Evolutionary conservation across 2,329 filamentous ascomycete genomes (phyloP).

Genomic region (Aspergillus pseudoglaucus): DNA sequence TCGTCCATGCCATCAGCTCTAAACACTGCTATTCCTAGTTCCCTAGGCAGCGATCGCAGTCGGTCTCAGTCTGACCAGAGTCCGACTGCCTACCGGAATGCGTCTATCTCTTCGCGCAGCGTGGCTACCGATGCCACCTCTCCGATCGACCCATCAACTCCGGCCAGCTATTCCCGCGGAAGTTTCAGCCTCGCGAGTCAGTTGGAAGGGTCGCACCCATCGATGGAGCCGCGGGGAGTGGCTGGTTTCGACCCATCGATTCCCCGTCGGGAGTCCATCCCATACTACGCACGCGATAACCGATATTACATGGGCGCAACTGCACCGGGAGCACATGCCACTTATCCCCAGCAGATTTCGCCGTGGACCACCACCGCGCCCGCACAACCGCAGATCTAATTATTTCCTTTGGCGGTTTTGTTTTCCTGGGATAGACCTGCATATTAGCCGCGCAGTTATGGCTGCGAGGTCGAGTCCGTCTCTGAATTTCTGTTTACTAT

Average conservation of each 20-base stretch:
- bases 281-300: slow-evolving; percentile 28
- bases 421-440: neutral
- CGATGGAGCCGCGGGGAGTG: slow-evolving; percentile 28
- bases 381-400: slow-evolving; percentile 34
- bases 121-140: slow-evolving; percentile 33
- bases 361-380: slow-evolving; percentile 34
- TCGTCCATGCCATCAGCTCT: slow-evolving; percentile 27
- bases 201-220: slow-evolving; percentile 22
- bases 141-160: slow-evolving; percentile 32
- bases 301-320: slow-evolving; percentile 29
- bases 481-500: too few species aligned
- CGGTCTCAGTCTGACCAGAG: slow-evolving; percentile 32
- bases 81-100: slow-evolving; percentile 33
- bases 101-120: slow-evolving; percentile 34
- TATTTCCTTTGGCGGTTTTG: slow-evolving; percentile 8
- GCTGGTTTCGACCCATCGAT: slow-evolving; percentile 26
- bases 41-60: slow-evolving; percentile 27
- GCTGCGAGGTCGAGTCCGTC: too few species aligned
- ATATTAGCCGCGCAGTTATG: too few species aligned
- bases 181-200: slow-evolving; percentile 32
- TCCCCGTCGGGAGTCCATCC: slow-evolving; percentile 31
- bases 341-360: slow-evolving; percentile 28
- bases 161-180: slow-evolving; percentile 30
- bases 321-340: slow-evolving; percentile 22
- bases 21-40: slow-evolving; percentile 25